Conservation (phyloP, 805 yeast genomes). For the Yarrowia divulgata region DNA sequence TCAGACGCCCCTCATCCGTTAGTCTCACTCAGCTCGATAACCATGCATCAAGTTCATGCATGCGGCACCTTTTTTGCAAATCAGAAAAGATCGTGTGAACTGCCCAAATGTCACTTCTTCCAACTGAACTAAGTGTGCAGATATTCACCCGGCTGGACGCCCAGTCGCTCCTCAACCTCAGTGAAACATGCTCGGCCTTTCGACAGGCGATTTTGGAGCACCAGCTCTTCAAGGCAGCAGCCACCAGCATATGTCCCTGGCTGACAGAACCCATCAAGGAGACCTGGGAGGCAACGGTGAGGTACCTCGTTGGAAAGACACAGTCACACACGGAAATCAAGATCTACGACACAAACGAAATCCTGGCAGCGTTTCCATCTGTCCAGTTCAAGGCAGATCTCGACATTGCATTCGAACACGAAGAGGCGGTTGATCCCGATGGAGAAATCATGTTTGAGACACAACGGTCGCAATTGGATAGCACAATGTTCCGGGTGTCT, state of each 20-base stretch:
- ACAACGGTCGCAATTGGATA: conserved; percentile 25
- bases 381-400: conserved; percentile 21
- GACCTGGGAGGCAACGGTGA: conserved; percentile 14
- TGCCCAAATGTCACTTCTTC: conserved; percentile 15
- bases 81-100: not conserved
- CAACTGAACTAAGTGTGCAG: conserved; percentile 23
- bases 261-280: not conserved
- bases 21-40: conserved; percentile 7
- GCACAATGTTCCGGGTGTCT: conserved; percentile 15
- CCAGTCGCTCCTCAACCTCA: conserved; percentile 8
- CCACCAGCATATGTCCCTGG: conserved; percentile 15
- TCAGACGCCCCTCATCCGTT: conserved; percentile 23
- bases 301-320: not conserved
- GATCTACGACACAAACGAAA: conserved; percentile 24
- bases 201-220: conserved; percentile 6
- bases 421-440: conserved; percentile 16
- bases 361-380: not conserved
- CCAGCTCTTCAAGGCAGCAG: conserved; percentile 14
- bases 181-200: conserved; percentile 14
- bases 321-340: not conserved
- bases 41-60: conserved; percentile 27
- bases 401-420: conserved; percentile 26
- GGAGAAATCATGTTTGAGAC: conserved; percentile 34
- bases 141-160: conserved; percentile 5
- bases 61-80: not conserved